Evolutionary conservation across 345 rosid genomes (phyloP).

Genomic region (Bruguiera gymnorhiza): DNA sequence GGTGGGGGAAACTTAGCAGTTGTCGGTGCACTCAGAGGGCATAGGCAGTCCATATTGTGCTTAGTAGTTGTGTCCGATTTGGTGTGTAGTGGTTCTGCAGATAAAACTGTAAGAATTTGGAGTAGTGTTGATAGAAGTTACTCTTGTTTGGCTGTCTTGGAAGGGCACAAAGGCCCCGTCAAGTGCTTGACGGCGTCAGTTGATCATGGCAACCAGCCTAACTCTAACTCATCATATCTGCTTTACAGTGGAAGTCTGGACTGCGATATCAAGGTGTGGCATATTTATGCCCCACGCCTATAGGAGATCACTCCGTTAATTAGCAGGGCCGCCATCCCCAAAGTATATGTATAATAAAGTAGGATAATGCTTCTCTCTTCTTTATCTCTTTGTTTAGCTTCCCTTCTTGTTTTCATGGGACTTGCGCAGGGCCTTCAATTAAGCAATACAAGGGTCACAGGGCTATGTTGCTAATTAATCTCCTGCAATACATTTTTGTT

Average conservation of each 20-base stretch:
- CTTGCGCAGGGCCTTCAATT: no score
- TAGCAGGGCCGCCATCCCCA: neutral
- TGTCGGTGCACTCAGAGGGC: slow-evolving; percentile 64
- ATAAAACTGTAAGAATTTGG: slow-evolving; percentile 77
- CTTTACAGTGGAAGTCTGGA: slow-evolving; percentile 87
- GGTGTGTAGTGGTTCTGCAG: slow-evolving; percentile 85
- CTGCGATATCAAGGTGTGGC: slow-evolving; percentile 84
- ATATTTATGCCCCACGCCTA: slow-evolving; percentile 38
- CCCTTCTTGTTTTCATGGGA: no score
- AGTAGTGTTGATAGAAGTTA: slow-evolving; percentile 36
- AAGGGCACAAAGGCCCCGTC: slow-evolving; percentile 84
- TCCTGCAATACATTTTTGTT: no score
- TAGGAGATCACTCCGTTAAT: slow-evolving; percentile 1
- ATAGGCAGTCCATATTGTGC: slow-evolving; percentile 66
- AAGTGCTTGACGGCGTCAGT: slow-evolving; percentile 72
- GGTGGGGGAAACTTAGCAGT: slow-evolving; percentile 39
- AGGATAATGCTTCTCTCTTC: neutral
- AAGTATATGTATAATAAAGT: neutral
- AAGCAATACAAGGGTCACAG: no score
- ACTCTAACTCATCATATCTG: slow-evolving; percentile 37
- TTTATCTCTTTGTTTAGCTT: neutral
- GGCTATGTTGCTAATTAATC: no score
- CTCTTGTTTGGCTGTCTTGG: slow-evolving; percentile 59
- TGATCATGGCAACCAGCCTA: slow-evolving; percentile 26
- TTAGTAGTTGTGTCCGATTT: slow-evolving; percentile 52